Evolutionary conservation across 1,284 basidiomycete genomes (phyloP).

Genomic region (Fomitopsis palustris): DNA sequence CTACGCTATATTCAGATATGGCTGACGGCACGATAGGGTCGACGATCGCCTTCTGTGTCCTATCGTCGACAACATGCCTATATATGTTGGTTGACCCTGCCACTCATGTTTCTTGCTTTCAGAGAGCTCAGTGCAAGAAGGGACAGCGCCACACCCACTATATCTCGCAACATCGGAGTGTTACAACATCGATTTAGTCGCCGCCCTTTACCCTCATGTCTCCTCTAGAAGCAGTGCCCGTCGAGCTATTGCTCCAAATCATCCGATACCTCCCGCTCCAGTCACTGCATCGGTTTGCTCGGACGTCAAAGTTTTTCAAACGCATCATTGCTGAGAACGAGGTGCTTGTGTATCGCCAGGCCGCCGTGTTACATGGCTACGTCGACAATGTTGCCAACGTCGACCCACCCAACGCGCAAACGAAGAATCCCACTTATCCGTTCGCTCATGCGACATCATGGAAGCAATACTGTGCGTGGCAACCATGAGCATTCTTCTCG

Average conservation of each 20-base stretch:
- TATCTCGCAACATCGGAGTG: no score
- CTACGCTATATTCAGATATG: no score
- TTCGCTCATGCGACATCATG: conserved; percentile 38
- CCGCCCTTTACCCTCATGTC: no score
- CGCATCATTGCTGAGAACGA: conserved; percentile 44
- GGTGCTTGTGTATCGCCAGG: conserved; percentile 46
- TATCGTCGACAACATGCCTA: no score
- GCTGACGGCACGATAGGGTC: no score
- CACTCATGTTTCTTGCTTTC: no score
- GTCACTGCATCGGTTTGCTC: conserved; percentile 32
- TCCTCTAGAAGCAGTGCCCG: conserved; percentile 32
- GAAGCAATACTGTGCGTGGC: conserved; percentile 56
- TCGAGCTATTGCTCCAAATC: conserved; percentile 45
- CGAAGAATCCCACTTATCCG: conserved; percentile 27
- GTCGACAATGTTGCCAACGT: conserved; percentile 25
- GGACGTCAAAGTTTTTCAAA: conserved; percentile 42
- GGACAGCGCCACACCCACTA: no score
- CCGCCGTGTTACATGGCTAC: conserved; percentile 47
- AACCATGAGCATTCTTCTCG: not conserved
- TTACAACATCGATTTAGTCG: no score
- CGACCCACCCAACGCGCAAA: conserved; percentile 27
- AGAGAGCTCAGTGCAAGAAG: no score
- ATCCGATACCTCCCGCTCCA: conserved; percentile 44
- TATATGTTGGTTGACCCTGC: no score
- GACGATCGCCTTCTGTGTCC: no score